phyloP scores from a whole-genome alignment of 2,329 filamentous ascomycete genomes.

The Lecanosticta acicola region DNA sequence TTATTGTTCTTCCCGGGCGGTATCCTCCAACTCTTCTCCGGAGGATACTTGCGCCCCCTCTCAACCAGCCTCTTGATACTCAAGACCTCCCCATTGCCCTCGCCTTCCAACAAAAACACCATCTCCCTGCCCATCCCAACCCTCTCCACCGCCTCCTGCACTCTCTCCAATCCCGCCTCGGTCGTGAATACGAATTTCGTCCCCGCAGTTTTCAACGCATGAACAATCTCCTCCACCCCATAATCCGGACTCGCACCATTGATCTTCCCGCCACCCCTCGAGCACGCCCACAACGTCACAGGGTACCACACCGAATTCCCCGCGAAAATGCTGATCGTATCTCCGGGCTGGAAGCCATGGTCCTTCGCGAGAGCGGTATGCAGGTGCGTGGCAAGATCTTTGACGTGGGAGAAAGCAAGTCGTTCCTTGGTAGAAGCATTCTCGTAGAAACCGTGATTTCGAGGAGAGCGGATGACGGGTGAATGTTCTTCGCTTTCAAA shows the following conservation, averaged over 20 bases:
- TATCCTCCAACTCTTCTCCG: slow-evolving; percentile 45
- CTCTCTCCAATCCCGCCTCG: slow-evolving; percentile 48
- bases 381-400: slow-evolving; percentile 50
- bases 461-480: slow-evolving; percentile 36
- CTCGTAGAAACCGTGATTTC: slow-evolving; percentile 46
- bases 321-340: slow-evolving; percentile 56
- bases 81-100: slow-evolving; percentile 40
- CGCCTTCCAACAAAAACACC: slow-evolving; percentile 52
- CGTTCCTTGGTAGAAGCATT: slow-evolving; percentile 55
- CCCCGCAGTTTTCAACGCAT: slow-evolving; percentile 53
- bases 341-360: slow-evolving; percentile 48
- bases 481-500: slow-evolving; percentile 51
- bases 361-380: slow-evolving; percentile 54
- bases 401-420: slow-evolving; percentile 52
- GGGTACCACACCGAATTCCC: slow-evolving; percentile 63
- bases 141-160: slow-evolving; percentile 47
- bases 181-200: slow-evolving; percentile 54
- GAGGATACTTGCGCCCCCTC: slow-evolving; percentile 34
- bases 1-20: slow-evolving; percentile 48
- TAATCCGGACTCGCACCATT: slow-evolving; percentile 35
- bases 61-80: slow-evolving; percentile 41
- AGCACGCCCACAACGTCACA: slow-evolving; percentile 53
- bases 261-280: slow-evolving; percentile 33
- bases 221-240: slow-evolving; percentile 60
- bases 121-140: slow-evolving; percentile 47